Percentiles rank a stretch among this genome's conserved stretches.
Conservation (phyloP, 306 rosid genomes). For the Castanea sativa region DNA sequence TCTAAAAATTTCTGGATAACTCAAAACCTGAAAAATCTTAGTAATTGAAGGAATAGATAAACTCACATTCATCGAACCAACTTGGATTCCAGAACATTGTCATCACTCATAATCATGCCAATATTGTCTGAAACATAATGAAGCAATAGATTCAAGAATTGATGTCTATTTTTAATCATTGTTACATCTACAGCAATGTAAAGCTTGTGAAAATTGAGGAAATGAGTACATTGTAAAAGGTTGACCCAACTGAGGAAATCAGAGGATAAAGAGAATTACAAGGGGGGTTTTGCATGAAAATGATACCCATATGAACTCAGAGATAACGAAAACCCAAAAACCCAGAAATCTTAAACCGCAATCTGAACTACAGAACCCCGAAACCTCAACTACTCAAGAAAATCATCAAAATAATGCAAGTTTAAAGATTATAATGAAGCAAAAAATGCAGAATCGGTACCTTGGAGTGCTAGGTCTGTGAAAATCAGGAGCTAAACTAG, state of each 20-base stretch:
- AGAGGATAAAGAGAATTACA: slow-evolving; percentile 4
- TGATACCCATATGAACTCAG: too few species aligned
- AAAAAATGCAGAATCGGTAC: too few species aligned
- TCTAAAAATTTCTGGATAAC: not conserved
- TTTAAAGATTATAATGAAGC: too few species aligned
- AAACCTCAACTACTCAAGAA: too few species aligned
- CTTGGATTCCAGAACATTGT: slow-evolving; percentile 39
- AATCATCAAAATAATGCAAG: too few species aligned
- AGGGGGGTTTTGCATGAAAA: not conserved
- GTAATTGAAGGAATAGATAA: slow-evolving; percentile 32
- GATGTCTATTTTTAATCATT: not conserved
- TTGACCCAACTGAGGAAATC: slow-evolving; percentile 26
- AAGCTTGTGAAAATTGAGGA: slow-evolving; percentile 19
- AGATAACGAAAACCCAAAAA: too few species aligned
- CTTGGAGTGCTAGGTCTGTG: too few species aligned
- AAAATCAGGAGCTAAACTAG: too few species aligned
- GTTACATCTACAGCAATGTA: not conserved
- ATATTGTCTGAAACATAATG: slow-evolving; percentile 41
- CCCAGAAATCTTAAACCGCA: too few species aligned
- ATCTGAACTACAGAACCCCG: too few species aligned
- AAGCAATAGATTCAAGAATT: not conserved
- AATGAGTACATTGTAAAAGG: slow-evolving; percentile 14
- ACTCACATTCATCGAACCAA: slow-evolving; percentile 42
- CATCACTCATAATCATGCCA: slow-evolving; percentile 39
- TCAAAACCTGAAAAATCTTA: slow-evolving; percentile 38